phyloP scores from a whole-genome alignment of 2,329 filamentous ascomycete species.

The Fusarium veterinarium region DNA sequence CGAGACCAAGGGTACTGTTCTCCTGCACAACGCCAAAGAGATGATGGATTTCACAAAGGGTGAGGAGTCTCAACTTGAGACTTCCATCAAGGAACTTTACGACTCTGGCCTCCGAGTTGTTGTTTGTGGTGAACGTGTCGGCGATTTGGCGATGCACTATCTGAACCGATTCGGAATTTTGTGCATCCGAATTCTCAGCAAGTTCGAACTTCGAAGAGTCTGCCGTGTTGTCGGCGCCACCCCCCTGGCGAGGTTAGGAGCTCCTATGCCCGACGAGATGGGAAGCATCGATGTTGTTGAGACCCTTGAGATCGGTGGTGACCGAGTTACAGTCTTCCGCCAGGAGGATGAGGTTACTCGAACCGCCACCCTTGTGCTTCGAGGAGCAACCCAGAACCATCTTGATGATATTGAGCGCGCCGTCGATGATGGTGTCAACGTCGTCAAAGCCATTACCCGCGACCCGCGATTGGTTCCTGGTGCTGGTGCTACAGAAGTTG shows the following conservation, averaged over 20 bases:
- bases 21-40: conserved; percentile 96
- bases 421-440: conserved; percentile 97
- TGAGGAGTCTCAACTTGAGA: conserved; percentile 92
- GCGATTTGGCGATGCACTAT: conserved; percentile 96
- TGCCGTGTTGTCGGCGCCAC: conserved; percentile 97
- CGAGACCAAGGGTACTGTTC: conserved; percentile 97
- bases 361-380: conserved; percentile 92
- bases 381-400: conserved; percentile 97
- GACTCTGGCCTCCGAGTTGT: conserved; percentile 94
- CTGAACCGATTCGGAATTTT: conserved; percentile 97
- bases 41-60: conserved; percentile 99
- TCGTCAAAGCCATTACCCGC: conserved; percentile 97
- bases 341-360: conserved; percentile 94
- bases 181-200: conserved; percentile 95
- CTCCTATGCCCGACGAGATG: conserved; percentile 99
- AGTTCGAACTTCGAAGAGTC: conserved; percentile 94
- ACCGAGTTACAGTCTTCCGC: conserved; percentile 97
- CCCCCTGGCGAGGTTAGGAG: conserved; percentile 92
- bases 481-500: conserved; percentile 93
- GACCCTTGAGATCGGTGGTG: conserved; percentile 96
- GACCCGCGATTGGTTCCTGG: conserved; percentile 92
- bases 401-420: conserved; percentile 97
- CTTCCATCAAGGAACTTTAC: conserved; percentile 92
- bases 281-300: conserved; percentile 94
- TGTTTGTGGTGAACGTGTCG: conserved; percentile 91